phyloP scores from a whole-genome alignment of 495 filamentous ascomycete species.

The Thermochaetoides thermophila region DNA sequence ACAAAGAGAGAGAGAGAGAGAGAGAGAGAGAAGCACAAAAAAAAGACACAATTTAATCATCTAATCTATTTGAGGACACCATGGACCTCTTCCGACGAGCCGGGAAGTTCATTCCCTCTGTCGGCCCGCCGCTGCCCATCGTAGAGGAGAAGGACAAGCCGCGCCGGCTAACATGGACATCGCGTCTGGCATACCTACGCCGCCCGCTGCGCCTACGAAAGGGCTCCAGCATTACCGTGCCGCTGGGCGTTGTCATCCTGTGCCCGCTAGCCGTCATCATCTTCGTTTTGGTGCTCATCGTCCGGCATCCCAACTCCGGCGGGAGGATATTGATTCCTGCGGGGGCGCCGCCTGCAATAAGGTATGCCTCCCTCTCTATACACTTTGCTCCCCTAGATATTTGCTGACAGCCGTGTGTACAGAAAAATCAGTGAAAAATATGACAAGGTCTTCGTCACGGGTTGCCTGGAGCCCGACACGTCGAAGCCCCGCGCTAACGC shows the following conservation, averaged over 20 bases:
- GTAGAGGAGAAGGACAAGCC: conserved; percentile 30
- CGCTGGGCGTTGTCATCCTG: conserved; percentile 79
- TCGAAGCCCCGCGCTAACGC: conserved; percentile 66
- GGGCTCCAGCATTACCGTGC: conserved; percentile 86
- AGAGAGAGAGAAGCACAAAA: too few relatives aligned
- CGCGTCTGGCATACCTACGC: conserved; percentile 67
- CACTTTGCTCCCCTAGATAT: neutral
- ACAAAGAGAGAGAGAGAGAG: too few relatives aligned
- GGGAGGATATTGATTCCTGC: conserved; percentile 77
- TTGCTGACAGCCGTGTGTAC: conserved; percentile 9
- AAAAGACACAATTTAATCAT: too few relatives aligned
- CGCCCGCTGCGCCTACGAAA: conserved; percentile 82
- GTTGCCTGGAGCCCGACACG: conserved; percentile 61
- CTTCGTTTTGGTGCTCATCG: conserved; percentile 78
- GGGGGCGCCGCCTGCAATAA: conserved; percentile 79
- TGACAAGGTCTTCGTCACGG: conserved; percentile 89
- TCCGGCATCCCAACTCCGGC: conserved; percentile 72
- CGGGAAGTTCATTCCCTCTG: conserved; percentile 31
- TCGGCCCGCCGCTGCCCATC: conserved; percentile 26
- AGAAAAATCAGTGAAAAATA: conserved; percentile 96
- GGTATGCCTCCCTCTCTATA: conserved; percentile 35
- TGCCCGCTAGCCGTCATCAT: conserved; percentile 88
- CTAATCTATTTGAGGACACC: conserved; percentile 18
- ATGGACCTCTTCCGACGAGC: conserved; percentile 44
- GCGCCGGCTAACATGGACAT: conserved; percentile 19